Evolutionary conservation across 2,329 filamentous ascomycete species (phyloP), one percentile per base, ranked within the genome.

Genomic region (Xenoacremonium recifei): DNA sequence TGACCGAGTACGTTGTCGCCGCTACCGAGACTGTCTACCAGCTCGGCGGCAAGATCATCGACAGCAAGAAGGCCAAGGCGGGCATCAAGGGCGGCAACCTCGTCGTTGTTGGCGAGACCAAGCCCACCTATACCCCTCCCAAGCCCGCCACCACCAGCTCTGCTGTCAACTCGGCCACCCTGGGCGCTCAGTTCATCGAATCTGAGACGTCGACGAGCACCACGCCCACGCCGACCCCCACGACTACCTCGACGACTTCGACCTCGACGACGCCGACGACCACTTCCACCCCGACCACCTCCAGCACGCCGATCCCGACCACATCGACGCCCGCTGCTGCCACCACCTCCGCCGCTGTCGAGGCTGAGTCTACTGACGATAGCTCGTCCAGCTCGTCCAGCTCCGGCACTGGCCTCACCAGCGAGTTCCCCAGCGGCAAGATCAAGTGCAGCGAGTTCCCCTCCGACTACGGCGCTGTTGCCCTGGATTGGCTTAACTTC

Each of bases 371-470:
- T 16, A 32, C 50, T n/a, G n/a, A 35, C 40, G 27, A 31, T 5
- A 49, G 49, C 27, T 48, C 62, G 18, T 55, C 49, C 40, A 52
- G 50, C 42, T 40, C 41, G 19, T 45, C 49, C 48, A 50, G 46
- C 50, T 42, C 45, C 42, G 46, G 62, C 23, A 71, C 65, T 18
- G 87, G 87, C 37, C 52, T 92, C 40, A 72, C 82, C 51, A 68
- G 70, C 13, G 70, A 82, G 6, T 97, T 97, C 75, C 87, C 86
- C 11, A 84, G 85, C 64, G 88, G 88, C 45, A 66, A 81, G 54
- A 58, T 95, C 40, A 67, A 76, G 50, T 97, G 93, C 71, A 68
- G 65, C 48, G 61, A 73, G 2, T 95, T 96, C 72, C 91, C 91
- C 13, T 82, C 81, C 3, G 72, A 80, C 0, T 97, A 95, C 59